Evolutionary conservation across 169 alveolate species (phyloP).

Genomic region (Eimeria praecox): DNA sequence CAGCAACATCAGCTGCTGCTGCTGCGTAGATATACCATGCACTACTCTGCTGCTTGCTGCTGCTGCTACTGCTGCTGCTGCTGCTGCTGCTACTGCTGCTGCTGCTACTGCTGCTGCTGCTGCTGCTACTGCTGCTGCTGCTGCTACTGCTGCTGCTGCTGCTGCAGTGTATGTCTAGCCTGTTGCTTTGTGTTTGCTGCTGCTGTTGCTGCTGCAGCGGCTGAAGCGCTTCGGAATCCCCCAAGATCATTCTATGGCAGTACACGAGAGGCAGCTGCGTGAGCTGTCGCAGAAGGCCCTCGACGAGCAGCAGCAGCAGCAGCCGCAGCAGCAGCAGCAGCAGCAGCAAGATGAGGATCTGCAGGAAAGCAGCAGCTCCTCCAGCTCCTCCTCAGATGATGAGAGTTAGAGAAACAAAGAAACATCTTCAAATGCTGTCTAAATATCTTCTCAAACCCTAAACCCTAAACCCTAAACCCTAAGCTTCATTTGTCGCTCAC

Average conservation of each 20-base stretch:
- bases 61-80: conserved; percentile 49
- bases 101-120: conserved; percentile 39
- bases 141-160: neutral
- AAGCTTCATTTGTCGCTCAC: neutral
- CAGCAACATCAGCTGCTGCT: neutral
- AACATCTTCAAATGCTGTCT: too few relatives aligned
- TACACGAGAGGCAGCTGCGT: conserved; percentile 43
- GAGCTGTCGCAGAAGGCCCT: conserved; percentile 25
- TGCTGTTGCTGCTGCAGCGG: conserved; percentile 63
- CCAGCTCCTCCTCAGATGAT: neutral
- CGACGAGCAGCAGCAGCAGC: conserved; percentile 47
- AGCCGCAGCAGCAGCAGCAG: neutral
- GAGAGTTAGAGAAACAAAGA: neutral
- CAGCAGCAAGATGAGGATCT: neutral
- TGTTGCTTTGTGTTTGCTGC: neutral
- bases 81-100: conserved; percentile 40
- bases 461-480: too few relatives aligned
- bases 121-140: conserved; percentile 1
- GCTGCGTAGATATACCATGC: too few relatives aligned
- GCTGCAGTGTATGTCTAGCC: neutral
- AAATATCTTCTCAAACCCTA: too few relatives aligned
- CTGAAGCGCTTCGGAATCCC: conserved; percentile 33
- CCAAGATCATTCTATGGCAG: conserved; percentile 30
- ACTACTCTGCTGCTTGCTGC: too few relatives aligned
- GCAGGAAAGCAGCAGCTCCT: neutral